Base-by-base conservation (phyloP, 495 filamentous ascomycete species). In the Cercophora samala region DNA sequence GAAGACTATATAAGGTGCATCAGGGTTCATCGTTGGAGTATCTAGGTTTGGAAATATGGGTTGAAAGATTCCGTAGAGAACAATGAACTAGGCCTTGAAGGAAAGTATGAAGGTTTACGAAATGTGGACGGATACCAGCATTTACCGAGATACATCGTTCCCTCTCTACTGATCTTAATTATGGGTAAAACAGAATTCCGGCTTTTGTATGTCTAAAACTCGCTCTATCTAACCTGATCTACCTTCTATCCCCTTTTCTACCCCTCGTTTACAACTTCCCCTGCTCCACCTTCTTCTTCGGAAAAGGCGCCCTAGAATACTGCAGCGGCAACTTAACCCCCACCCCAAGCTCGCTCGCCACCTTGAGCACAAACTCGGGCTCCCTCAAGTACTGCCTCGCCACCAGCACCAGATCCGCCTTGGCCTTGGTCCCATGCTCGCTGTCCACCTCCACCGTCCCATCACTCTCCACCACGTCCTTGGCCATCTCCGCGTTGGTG, bases 351-450 rank as follows among this genome's bases (percentile, higher is more conserved):
- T 84, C 74, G 65, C 85, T 81, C 11, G 89, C 89, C 22, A 83
- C 81, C 51, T 79, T 83, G 22, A 89, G 67, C 56, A 89, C 85
- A 81, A 88, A 90, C 69, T 90, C 86, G 1, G 89, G 86, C 71
- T 91, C 88, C 23, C 88, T 80, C 71, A 91, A 69, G 66, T 88
- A 88, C 74, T 91, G 87, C 24, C 88, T 78, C 0, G 81, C 90
- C 4, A 88, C 75, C 6, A 92, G 72, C n/a, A 90, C 85, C 15
- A 85, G 73, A 75, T 92, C 89, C 3, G 86, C 88, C 72, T 83
- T 80, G 0, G 87, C 79, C 42, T 64, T 75, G 52, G 75, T 73
- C 0, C 82, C 83, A 1, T 79, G 65, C 56, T 82, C 76, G 13
- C 79, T 80, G 61, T 83, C 78, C 13, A 81, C 72, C 64, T 80